These are phyloP conservation scores for Melocanna baccifera DNA, from an alignment of 176 grass and related monocot genomes.

Conservation along the genomic window DNA sequence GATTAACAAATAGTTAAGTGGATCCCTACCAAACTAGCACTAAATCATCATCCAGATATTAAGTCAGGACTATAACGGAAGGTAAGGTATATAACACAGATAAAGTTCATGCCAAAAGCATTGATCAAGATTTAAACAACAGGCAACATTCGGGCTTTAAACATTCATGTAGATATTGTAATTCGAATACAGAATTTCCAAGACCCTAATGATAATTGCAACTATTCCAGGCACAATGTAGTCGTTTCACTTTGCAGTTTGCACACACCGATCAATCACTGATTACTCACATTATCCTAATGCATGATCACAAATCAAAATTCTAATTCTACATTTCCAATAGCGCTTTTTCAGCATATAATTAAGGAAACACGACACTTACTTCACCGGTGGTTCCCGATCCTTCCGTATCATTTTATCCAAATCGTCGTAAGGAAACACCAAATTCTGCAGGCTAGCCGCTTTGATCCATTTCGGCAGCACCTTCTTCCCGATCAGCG, in stretches of 20 bases:
- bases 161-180: neutral
- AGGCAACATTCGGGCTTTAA: neutral
- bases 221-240: neutral
- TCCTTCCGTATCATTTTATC: conserved; percentile 94
- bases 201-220: neutral
- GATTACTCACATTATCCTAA: neutral
- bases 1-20: neutral
- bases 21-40: neutral
- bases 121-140: neutral
- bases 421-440: conserved; percentile 92
- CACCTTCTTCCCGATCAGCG: conserved; percentile 73
- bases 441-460: conserved; percentile 93
- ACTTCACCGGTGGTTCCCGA: conserved; percentile 78
- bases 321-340: neutral
- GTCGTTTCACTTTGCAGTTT: neutral
- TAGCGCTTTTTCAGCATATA: neutral
- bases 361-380: conserved; percentile 13
- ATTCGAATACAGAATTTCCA: neutral
- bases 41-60: neutral
- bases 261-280: neutral
- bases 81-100: neutral
- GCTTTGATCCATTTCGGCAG: conserved; percentile 84
- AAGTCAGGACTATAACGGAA: neutral
- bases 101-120: neutral
- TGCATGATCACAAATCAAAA: neutral